A percentile compares a stretch with the other conserved stretches of the same genome.
Conservation (phyloP, 805 yeast species). For the Suhomyces vadensis region DNA sequence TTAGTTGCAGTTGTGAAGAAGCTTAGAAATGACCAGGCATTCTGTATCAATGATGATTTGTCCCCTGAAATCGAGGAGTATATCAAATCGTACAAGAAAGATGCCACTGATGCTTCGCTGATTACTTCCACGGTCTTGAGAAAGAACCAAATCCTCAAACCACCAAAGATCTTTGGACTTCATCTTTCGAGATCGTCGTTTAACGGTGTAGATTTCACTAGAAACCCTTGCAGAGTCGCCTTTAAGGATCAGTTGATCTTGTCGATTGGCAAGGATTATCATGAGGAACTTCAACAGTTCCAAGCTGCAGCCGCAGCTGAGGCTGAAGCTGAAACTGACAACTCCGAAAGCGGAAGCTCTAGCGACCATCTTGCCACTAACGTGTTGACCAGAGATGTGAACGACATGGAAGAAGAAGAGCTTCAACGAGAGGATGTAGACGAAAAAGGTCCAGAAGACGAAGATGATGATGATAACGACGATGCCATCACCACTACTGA, state of each 20-base stretch:
- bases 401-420: constrained; percentile 32
- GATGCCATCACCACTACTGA: constrained; percentile 15
- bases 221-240: constrained; percentile 73
- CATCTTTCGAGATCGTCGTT: constrained; percentile 86
- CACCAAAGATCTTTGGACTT: constrained; percentile 74
- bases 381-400: constrained; percentile 26
- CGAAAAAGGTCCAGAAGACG: constrained; percentile 33
- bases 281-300: constrained; percentile 36
- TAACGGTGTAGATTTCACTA: constrained; percentile 61
- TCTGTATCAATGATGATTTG: constrained; percentile 66
- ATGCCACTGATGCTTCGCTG: constrained; percentile 44
- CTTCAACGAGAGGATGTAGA: constrained; percentile 42
- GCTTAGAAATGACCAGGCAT: constrained; percentile 34
- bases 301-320: constrained; percentile 24
- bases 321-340: constrained; percentile 16
- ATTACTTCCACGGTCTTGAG: constrained; percentile 69
- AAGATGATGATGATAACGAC: constrained; percentile 23
- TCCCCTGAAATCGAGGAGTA: constrained; percentile 49
- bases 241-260: constrained; percentile 59
- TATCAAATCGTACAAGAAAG: constrained; percentile 47
- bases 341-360: constrained; percentile 17
- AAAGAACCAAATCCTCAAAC: constrained; percentile 56
- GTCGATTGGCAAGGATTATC: constrained; percentile 46
- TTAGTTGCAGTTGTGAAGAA: constrained; percentile 23
- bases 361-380: constrained; percentile 8